Conservation (phyloP, 371 early-diverging fungal species). For the Mortierella sp. region DNA sequence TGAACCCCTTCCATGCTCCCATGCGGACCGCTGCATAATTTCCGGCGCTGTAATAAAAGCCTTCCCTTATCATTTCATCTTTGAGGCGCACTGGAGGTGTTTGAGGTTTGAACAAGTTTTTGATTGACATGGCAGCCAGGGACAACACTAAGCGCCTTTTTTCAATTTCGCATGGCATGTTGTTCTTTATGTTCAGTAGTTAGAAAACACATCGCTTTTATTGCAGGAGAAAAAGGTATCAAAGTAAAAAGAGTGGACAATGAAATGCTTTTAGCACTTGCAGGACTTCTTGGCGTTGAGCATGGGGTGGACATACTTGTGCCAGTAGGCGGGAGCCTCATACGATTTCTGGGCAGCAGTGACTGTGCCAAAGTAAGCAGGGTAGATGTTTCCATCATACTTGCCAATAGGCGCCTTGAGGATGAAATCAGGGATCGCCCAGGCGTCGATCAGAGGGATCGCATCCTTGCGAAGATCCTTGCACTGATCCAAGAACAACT, state of each 20-base stretch:
- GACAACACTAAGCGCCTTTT: too few relatives aligned
- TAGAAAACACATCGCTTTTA: too few relatives aligned
- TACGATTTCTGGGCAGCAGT: conserved; percentile 54
- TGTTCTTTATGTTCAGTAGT: too few relatives aligned
- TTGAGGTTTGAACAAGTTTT: too few relatives aligned
- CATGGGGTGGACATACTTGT: conserved; percentile 42
- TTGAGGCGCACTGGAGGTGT: too few relatives aligned
- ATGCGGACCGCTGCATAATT: conserved; percentile 68
- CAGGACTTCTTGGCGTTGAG: conserved; percentile 43
- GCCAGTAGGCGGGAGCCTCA: conserved; percentile 54
- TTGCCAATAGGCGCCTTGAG: conserved; percentile 77
- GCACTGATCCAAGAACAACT: conserved; percentile 64
- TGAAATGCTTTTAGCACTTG: conserved; percentile 13
- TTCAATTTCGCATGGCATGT: too few relatives aligned
- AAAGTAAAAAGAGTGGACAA: neutral
- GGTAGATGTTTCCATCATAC: conserved; percentile 75
- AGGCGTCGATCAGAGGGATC: conserved; percentile 74
- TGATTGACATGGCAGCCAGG: too few relatives aligned
- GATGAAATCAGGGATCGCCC: conserved; percentile 74
- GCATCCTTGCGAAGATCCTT: conserved; percentile 69
- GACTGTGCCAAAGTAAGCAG: conserved; percentile 41
- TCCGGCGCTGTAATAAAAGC: neutral
- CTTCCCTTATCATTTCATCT: neutral
- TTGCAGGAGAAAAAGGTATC: neutral
- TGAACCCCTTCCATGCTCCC: conserved; percentile 62